These are phyloP conservation scores for Ceratobasidium sp. DNA, from an alignment of 1,284 basidiomycete species.

Conservation along the genomic window DNA sequence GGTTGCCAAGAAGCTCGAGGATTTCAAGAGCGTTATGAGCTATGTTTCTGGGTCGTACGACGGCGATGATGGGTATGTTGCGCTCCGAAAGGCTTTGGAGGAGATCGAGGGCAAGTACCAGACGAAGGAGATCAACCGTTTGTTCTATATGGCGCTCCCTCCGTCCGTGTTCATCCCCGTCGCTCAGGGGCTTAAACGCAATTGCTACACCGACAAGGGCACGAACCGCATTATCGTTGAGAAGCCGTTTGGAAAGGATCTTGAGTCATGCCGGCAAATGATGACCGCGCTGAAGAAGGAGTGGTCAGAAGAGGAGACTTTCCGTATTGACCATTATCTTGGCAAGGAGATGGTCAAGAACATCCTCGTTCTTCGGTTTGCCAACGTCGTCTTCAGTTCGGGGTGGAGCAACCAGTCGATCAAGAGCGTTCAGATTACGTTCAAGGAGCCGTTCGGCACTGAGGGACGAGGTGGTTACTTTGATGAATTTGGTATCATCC, in stretches of 20 bases:
- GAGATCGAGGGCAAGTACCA: conserved; percentile 78
- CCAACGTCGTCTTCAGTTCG: conserved; percentile 86
- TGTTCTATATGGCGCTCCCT: conserved; percentile 95
- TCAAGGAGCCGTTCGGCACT: conserved; percentile 98
- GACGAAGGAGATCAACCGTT: conserved; percentile 73
- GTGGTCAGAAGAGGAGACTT: conserved; percentile 96
- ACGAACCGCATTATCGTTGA: conserved; percentile 93
- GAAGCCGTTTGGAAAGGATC: conserved; percentile 96
- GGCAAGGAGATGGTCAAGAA: conserved; percentile 99
- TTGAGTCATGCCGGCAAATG: conserved; percentile 84
- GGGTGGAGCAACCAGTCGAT: conserved; percentile 95
- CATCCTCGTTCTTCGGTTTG: conserved; percentile 91
- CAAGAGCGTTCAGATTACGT: conserved; percentile 96
- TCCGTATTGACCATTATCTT: conserved; percentile 97
- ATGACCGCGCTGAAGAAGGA: conserved; percentile 82
- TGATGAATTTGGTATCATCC: conserved; percentile 98
- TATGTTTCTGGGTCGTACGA: conserved; percentile 93
- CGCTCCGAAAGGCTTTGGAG: conserved; percentile 78
- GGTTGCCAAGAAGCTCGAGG: conserved; percentile 70
- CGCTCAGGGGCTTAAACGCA: conserved; percentile 80
- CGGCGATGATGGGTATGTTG: conserved; percentile 78
- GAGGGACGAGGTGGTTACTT: conserved; percentile 98
- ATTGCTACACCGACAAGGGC: conserved; percentile 78
- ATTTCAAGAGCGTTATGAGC: conserved; percentile 81
- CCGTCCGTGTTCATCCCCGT: conserved; percentile 93